phyloP scores from a whole-genome alignment of 2,329 filamentous ascomycete genomes.

The Periconia sp. region DNA sequence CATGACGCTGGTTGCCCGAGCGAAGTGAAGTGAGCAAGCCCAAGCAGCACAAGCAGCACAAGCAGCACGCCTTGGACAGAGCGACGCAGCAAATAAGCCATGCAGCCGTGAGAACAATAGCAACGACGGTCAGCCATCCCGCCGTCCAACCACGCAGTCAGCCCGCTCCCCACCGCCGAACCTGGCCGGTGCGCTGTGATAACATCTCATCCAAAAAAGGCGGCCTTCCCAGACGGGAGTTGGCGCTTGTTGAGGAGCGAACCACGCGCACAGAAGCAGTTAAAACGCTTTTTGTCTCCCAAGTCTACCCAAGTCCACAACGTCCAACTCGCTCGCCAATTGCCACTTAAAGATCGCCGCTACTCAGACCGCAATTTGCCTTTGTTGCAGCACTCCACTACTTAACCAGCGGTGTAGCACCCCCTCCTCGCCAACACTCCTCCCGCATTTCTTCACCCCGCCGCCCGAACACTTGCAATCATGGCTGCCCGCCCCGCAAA shows the following conservation, averaged over 20 bases:
- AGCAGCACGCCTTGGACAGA: no score
- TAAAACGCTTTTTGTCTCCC: constrained; percentile 25
- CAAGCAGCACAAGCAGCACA: no score
- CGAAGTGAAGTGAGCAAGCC: not conserved
- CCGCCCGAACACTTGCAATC: constrained; percentile 35
- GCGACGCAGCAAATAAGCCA: no score
- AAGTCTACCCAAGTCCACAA: constrained; percentile 7
- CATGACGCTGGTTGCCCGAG: no score
- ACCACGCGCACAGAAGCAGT: constrained; percentile 29
- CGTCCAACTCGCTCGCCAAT: constrained; percentile 32
- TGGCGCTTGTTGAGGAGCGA: constrained; percentile 34
- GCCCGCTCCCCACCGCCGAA: constrained; percentile 2
- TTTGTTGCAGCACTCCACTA: constrained; percentile 32
- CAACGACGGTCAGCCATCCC: no score
- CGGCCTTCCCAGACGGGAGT: constrained; percentile 25
- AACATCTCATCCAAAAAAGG: constrained; percentile 9
- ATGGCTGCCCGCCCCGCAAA: constrained; percentile 57
- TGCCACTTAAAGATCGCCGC: constrained; percentile 10
- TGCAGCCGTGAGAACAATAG: no score
- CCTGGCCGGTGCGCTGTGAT: not conserved
- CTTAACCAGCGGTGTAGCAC: constrained; percentile 46
- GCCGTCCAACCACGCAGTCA: no score
- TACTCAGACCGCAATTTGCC: constrained; percentile 40
- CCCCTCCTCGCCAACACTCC: constrained; percentile 21
- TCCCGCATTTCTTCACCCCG: constrained; percentile 2